Base-by-base conservation (phyloP, 164 flowering plant species). In the Buxus sempervirens region DNA sequence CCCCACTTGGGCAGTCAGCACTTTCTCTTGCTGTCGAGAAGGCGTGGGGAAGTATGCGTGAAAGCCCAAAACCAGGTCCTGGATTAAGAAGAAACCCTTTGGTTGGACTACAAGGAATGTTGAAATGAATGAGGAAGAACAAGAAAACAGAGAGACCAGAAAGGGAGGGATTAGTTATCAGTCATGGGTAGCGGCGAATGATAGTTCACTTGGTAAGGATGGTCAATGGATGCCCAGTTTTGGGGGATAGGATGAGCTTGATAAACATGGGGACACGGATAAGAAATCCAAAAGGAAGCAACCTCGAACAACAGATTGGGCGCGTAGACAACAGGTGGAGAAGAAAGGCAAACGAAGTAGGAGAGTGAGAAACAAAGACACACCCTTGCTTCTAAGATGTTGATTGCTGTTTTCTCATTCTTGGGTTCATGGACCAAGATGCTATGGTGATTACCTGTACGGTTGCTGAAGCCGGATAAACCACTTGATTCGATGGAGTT, bases 221-320 rank as follows among this genome's bases (percentile, higher is more conserved):
- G 68, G 59, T 19, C 71, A 64, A 62, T 68, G 32, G 41, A 66
- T 42, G 20, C 58, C 81, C 9, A 76, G 70, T 64, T 88, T 87
- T 75, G n/a, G n/a, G 92, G 98, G 98, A 53, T 94, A 97, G 98
- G 98, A 91, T 63, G 94, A 87, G 54, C 72, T 94, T 64, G 90
- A 87, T 73, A 66, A 67, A 53, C 72, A 24, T 55, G 62, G 48
- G 9, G 70, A 67, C n/a, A 57, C 66, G 79, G 16, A 79, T 18
- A 65, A 95, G 54, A 76, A 69, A 62, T 64, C 80, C 16, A 65
- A 12, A 22, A 68, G 42, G 63, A 71, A 65, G 71, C 53, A 77
- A n/a, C 56, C 70, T 65, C 58, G 42, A 67, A 51, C 51, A 54
- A 26, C 22, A 27, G 76, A 64, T 26, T 64, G 62, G 36, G 32